A percentile compares a stretch with the other conserved stretches of the same genome.
Conservation (phyloP, 768 basidiomycete genomes). For the Suillus hirtellus region DNA sequence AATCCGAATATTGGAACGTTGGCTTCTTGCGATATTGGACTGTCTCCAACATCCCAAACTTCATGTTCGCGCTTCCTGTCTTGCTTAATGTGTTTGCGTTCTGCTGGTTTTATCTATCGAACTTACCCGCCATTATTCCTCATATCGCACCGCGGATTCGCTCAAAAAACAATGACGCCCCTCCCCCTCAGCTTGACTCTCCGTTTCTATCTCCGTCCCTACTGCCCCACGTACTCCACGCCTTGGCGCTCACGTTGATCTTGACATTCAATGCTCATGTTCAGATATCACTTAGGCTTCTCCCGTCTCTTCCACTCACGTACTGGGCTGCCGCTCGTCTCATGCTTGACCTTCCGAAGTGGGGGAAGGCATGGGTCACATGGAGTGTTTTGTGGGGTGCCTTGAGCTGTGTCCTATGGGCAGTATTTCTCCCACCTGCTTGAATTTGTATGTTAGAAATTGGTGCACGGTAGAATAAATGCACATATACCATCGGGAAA, state of each 20-base stretch:
- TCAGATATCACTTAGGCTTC: conserved; percentile 82
- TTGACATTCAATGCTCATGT: conserved; percentile 81
- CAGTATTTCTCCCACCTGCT: conserved; percentile 88
- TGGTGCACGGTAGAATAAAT: not conserved
- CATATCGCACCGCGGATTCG: conserved; percentile 8
- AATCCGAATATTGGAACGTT: conserved; percentile 82
- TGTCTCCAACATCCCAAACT: conserved; percentile 80
- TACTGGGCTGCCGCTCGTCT: conserved; percentile 88
- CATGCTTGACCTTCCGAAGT: conserved; percentile 45
- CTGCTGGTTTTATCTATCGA: conserved; percentile 26
- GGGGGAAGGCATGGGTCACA: conserved; percentile 63
- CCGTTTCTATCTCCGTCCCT: conserved; percentile 45
- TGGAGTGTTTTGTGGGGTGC: conserved; percentile 84
- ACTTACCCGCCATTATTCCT: conserved; percentile 10
- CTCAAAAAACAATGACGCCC: not conserved
- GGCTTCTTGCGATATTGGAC: conserved; percentile 91
- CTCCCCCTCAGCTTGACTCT: conserved; percentile 14
- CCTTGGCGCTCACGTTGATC: conserved; percentile 57
- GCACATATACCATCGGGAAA: not conserved
- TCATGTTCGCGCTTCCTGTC: conserved; percentile 75
- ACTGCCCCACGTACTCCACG: conserved; percentile 76
- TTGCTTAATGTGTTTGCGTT: conserved; percentile 49
- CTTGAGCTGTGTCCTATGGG: conserved; percentile 75
- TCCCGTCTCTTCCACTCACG: conserved; percentile 71
- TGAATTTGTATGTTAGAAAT: conserved; percentile 32